Evolutionary conservation across 2,329 filamentous ascomycete species (phyloP).

Genomic region (Exophiala aquamarina): DNA sequence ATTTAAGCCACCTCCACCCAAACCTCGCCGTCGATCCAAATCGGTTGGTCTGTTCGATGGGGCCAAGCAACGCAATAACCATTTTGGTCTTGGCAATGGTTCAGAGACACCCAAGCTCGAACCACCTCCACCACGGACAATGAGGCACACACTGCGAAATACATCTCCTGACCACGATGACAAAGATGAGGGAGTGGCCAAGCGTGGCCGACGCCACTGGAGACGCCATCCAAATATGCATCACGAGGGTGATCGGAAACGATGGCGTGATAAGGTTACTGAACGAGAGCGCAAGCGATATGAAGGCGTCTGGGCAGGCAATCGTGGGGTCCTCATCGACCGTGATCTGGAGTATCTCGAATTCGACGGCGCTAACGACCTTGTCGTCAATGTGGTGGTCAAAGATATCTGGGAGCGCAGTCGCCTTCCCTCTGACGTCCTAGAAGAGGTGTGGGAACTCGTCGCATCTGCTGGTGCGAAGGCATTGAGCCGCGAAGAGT

Average conservation of each 20-base stretch:
- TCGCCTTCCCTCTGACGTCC: slow-evolving; percentile 37
- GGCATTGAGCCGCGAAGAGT: slow-evolving; percentile 45
- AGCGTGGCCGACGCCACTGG: slow-evolving; percentile 35
- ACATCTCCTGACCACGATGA: slow-evolving; percentile 36
- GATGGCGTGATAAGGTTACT: slow-evolving; percentile 45
- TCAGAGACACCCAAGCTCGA: slow-evolving; percentile 17
- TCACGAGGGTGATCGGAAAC: slow-evolving; percentile 48
- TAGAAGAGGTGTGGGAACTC: slow-evolving; percentile 49
- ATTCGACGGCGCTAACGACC: slow-evolving; percentile 13
- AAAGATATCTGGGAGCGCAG: slow-evolving; percentile 52
- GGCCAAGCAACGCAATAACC: slow-evolving; percentile 29
- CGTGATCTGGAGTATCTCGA: slow-evolving; percentile 10
- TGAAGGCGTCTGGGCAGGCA: slow-evolving; percentile 53
- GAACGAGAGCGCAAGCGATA: slow-evolving; percentile 49
- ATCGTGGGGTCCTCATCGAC: slow-evolving; percentile 39
- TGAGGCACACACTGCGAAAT: slow-evolving; percentile 45
- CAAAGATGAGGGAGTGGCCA: slow-evolving; percentile 31
- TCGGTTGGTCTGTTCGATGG: slow-evolving; percentile 35
- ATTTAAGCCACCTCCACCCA: slow-evolving; percentile 37
- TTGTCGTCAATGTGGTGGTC: slow-evolving; percentile 47
- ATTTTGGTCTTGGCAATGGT: slow-evolving; percentile 26
- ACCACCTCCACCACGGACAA: slow-evolving; percentile 17
- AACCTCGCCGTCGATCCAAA: slow-evolving; percentile 39
- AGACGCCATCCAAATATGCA: slow-evolving; percentile 49
- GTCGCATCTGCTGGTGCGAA: slow-evolving; percentile 36